phyloP scores from a whole-genome alignment of 2,329 filamentous ascomycete species.

The Xylogone sp. region DNA sequence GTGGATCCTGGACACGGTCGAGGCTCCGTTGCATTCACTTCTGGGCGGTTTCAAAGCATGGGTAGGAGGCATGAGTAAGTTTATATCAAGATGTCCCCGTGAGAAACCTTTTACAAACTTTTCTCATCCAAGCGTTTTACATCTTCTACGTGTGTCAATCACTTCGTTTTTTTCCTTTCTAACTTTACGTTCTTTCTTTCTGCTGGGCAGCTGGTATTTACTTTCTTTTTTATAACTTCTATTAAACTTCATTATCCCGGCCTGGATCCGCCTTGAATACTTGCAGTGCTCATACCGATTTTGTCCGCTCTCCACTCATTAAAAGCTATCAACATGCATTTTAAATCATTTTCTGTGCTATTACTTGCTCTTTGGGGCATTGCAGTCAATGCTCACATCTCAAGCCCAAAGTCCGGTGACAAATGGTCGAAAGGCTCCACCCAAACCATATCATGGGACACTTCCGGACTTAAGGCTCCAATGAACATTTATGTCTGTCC shows the following conservation, averaged over 20 bases:
- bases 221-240: conserved; percentile 2
- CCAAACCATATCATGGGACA: conserved; percentile 14
- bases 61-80: not conserved
- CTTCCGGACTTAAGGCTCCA: conserved; percentile 4
- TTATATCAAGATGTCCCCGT: conserved; percentile 2
- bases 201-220: conserved; percentile 13
- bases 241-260: conserved; percentile 1
- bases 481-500: conserved; percentile 12
- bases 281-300: not conserved
- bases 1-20: conserved; percentile 4
- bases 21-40: conserved; percentile 7
- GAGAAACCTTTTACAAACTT: conserved; percentile 1
- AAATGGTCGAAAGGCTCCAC: conserved; percentile 8
- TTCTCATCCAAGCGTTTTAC: conserved; percentile 2
- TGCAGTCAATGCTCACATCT: conserved; percentile 3
- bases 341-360: conserved; percentile 6
- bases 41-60: conserved; percentile 5
- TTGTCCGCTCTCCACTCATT: not conserved
- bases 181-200: conserved; percentile 7
- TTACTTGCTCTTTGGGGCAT: conserved; percentile 7
- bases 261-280: conserved; percentile 1
- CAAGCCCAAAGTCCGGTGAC: conserved; percentile 13
- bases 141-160: not conserved
- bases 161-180: conserved; percentile 8
- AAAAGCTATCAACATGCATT: conserved; percentile 11